Evolutionary conservation across 768 basidiomycete genomes (phyloP).

Genomic region (Grammothele lineata): DNA sequence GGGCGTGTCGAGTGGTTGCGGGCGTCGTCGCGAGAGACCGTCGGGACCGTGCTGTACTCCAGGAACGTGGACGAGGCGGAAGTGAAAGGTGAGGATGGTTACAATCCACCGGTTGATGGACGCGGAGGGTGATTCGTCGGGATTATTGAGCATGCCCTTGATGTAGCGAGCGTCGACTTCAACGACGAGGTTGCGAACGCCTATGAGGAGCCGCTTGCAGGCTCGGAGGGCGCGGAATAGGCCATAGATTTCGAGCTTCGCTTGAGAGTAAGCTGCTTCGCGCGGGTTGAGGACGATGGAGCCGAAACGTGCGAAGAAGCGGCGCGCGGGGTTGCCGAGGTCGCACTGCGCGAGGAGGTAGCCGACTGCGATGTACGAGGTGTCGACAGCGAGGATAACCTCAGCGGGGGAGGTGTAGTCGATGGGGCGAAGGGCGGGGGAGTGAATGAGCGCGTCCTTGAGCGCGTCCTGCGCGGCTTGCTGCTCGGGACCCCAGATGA

Average conservation of each 20-base stretch:
- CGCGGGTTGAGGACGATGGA: constrained; percentile 34
- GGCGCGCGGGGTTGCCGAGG: neutral
- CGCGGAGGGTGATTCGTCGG: constrained; percentile 34
- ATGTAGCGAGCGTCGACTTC: constrained; percentile 38
- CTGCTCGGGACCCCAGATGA: constrained; percentile 15
- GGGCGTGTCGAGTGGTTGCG: constrained; percentile 1
- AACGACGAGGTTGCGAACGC: constrained; percentile 29
- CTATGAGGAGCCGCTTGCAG: constrained; percentile 26
- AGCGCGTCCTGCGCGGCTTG: constrained; percentile 12
- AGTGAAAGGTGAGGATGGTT: constrained; percentile 33
- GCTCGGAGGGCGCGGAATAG: constrained; percentile 14
- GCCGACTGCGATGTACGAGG: constrained; percentile 21
- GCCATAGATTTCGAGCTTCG: constrained; percentile 28
- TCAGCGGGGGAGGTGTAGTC: constrained; percentile 15
- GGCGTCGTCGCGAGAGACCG: constrained; percentile 25
- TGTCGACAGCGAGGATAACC: constrained; percentile 24
- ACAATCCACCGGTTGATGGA: constrained; percentile 41
- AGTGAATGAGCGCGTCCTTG: constrained; percentile 12
- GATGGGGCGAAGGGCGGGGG: constrained; percentile 18
- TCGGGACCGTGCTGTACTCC: constrained; percentile 25
- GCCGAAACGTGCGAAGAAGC: constrained; percentile 30
- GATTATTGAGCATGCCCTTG: constrained; percentile 36
- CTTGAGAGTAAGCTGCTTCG: constrained; percentile 19
- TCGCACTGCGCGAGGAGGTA: constrained; percentile 26
- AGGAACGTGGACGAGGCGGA: constrained; percentile 35